Evolutionary conservation across 2,329 filamentous ascomycete species (phyloP).

Genomic region (Chaetomium sp.): DNA sequence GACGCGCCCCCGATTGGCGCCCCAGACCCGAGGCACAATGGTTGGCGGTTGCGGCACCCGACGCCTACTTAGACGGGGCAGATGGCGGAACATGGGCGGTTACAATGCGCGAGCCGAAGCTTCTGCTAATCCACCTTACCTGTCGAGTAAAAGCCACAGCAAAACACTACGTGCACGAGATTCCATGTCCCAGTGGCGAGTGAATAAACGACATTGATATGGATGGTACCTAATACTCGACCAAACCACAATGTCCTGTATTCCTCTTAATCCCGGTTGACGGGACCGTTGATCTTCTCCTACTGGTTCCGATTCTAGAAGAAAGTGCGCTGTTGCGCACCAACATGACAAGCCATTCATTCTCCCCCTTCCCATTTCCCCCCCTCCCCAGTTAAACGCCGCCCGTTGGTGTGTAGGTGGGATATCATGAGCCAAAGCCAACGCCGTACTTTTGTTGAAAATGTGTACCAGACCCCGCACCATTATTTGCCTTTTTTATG

Average conservation of each 20-base stretch:
- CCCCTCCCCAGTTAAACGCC: slow-evolving; percentile 22
- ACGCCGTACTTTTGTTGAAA: slow-evolving; percentile 34
- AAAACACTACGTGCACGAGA: no score
- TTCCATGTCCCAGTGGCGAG: no score
- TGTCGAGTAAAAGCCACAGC: no score
- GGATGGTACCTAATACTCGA: no score
- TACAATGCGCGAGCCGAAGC: no score
- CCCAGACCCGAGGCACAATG: no score
- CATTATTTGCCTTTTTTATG: slow-evolving; percentile 20
- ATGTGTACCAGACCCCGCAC: slow-evolving; percentile 27
- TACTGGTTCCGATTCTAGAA: slow-evolving; percentile 32
- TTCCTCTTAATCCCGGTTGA: slow-evolving; percentile 35
- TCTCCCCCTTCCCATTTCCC: neutral
- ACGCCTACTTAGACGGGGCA: no score
- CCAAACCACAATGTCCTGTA: neutral
- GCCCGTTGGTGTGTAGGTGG: slow-evolving; percentile 26
- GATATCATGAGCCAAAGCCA: slow-evolving; percentile 31
- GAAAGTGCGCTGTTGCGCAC: slow-evolving; percentile 23
- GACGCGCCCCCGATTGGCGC: no score
- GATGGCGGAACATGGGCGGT: no score
- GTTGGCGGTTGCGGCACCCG: no score
- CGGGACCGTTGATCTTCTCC: slow-evolving; percentile 30
- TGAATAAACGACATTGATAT: no score
- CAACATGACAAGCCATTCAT: slow-evolving; percentile 27
- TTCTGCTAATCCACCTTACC: no score